Base-by-base conservation (phyloP, 2,329 filamentous ascomycete species). In the Sporothrix brunneoviolacea region DNA sequence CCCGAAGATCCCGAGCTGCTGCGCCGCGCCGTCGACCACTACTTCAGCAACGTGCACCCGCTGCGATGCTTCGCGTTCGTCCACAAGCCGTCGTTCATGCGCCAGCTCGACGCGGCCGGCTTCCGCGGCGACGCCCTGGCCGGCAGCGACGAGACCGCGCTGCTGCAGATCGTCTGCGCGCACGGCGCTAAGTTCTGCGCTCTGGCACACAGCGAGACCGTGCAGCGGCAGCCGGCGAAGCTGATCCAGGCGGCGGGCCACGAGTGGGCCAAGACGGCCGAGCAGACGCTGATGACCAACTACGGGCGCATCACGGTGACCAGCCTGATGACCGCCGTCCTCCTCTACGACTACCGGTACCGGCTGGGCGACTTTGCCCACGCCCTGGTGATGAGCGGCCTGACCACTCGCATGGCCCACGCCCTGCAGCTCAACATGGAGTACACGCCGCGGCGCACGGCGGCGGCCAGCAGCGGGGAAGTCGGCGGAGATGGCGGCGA, bases 131-230 rank as follows among this genome's bases (percentile, higher is more conserved):
- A 19, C 27, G 19, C 27, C 22, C 22, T 2, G 22, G 21, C 7
- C 8, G 63, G 64, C 21, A 39, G 19, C 16, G 47, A 50, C 38
- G 47, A 40, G 8, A 24, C n/a, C 4, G 47, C 47, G 1, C 21
- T 53, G 18, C 22, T 50, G 18, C 40, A 47, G 16, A 43, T 38
- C 15, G 35, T 55, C 2, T 55, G 50, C 60, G 65, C 50, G 56
- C 68, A 70, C n/a, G 68, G 70, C 5, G 62, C 36, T 15, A 50
- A 38, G 9, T 50, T 53, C n/a, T 53, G 45, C 24, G 51, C 40
- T 2, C 42, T 53, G 19, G 41, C 32, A 8, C 16, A 48, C 40
- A 22, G 38, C 19, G 38, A 38, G 18, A 37, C 15, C 8, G 19
- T 41, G 4, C 13, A 15, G n/a, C 13, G 8, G n/a, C 24, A 46